These are phyloP conservation scores for Melocanna baccifera DNA, from an alignment of 176 grass and related monocot genomes.

Conservation along the genomic window DNA sequence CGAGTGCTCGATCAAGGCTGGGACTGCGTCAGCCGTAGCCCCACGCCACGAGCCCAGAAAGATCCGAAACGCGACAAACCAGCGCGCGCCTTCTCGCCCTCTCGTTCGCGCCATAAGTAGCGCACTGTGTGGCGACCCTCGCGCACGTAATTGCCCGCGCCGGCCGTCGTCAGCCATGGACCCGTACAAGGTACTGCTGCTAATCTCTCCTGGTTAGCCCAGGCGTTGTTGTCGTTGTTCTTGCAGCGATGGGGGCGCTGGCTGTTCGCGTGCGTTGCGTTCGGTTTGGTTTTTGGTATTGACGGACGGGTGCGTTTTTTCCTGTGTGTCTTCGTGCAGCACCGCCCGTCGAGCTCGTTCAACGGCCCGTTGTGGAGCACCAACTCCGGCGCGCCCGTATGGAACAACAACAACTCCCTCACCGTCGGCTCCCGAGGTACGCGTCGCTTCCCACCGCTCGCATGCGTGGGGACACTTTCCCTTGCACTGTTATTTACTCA, in stretches of 20 bases:
- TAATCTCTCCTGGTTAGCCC: not conserved
- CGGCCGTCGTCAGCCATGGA: conserved; percentile 57
- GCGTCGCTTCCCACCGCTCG: not conserved
- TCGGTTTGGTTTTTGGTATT: not conserved
- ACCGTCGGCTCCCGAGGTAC: conserved; percentile 83
- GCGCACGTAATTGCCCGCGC: not conserved
- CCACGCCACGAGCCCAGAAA: conserved; percentile 15
- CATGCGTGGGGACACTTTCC: not conserved
- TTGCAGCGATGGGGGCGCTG: not conserved
- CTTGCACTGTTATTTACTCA: not conserved
- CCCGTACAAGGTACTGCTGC: conserved; percentile 67
- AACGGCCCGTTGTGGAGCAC: conserved; percentile 82
- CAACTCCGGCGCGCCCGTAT: conserved; percentile 93
- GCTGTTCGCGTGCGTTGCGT: not conserved
- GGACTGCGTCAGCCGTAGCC: not conserved
- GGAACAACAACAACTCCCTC: conserved; percentile 93
- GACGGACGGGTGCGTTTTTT: not conserved
- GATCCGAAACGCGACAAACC: not conserved
- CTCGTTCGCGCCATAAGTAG: not conserved
- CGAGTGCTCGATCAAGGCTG: not conserved
- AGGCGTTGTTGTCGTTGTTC: not conserved
- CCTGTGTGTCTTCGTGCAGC: conserved; percentile 33
- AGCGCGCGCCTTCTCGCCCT: not conserved
- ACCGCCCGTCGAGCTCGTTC: conserved; percentile 74
- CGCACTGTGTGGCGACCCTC: not conserved